A percentile compares a stretch with the other conserved stretches of the same genome.
These are phyloP conservation scores for Rubia yunnanensis DNA, from an alignment of 257 asterid genomes.

Conservation along the genomic window DNA sequence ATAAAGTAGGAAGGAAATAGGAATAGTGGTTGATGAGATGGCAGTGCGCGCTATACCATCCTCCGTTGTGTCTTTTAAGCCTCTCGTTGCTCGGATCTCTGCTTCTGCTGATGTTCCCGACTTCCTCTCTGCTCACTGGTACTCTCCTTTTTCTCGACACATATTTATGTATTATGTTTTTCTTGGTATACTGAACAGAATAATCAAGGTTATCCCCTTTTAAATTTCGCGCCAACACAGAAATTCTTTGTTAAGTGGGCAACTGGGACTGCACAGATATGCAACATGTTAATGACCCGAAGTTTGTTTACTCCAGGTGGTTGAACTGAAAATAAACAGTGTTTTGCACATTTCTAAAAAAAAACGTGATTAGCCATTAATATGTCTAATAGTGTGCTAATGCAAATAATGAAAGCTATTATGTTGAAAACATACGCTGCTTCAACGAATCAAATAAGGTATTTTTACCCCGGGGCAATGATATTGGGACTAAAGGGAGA, in stretches of 20 bases:
- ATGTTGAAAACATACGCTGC: no score
- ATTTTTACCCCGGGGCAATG: no score
- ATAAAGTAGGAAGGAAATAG: no score
- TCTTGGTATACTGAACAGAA: neutral
- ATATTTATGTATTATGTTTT: neutral
- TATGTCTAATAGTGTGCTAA: no score
- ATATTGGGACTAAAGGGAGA: no score
- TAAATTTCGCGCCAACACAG: no score
- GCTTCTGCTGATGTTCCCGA: constrained; percentile 86
- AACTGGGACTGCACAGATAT: neutral
- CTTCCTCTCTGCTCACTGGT: constrained; percentile 80
- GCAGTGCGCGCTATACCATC: neutral
- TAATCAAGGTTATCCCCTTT: neutral
- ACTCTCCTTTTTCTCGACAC: constrained; percentile 8
- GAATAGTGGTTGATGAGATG: no score
- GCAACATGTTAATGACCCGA: neutral
- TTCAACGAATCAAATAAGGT: no score
- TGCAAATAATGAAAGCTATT: no score
- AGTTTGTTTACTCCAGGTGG: neutral
- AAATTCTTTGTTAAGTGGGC: neutral
- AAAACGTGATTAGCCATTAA: no score
- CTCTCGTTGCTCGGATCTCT: constrained; percentile 16
- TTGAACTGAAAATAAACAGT: neutral
- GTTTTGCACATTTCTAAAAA: no score
- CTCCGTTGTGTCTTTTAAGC: constrained; percentile 20